Percentiles rank a stretch among this genome's conserved stretches.
Evolutionary conservation across 352 stramenopile species (phyloP).

Genomic region (Plasmopara viticola): DNA sequence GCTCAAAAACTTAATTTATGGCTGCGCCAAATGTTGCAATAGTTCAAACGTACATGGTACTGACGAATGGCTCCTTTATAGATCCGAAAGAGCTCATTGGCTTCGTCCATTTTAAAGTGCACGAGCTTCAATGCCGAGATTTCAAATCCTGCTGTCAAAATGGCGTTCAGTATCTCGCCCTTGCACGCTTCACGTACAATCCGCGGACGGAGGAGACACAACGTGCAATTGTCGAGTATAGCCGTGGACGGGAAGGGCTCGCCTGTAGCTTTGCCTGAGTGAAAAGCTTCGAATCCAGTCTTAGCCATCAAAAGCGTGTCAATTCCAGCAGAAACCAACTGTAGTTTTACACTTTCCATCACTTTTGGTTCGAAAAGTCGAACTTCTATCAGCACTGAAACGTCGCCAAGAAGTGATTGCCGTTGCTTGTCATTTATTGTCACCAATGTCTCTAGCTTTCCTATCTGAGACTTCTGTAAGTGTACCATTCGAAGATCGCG

Average conservation of each 20-base stretch:
- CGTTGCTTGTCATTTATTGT: constrained; percentile 11
- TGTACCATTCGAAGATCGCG: constrained; percentile 45
- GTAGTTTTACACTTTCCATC: constrained; percentile 7
- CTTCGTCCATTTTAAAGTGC: constrained; percentile 66
- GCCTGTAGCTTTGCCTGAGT: constrained; percentile 1
- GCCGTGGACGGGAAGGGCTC: constrained; percentile 36
- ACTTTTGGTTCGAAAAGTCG: constrained; percentile 20
- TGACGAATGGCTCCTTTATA: constrained; percentile 70
- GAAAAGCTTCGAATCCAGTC: constrained; percentile 18
- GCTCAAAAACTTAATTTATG: not conserved
- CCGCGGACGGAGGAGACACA: constrained; percentile 54
- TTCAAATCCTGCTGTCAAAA: constrained; percentile 79
- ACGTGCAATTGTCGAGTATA: constrained; percentile 55
- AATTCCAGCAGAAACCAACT: constrained; percentile 1
- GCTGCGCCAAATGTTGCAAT: not conserved
- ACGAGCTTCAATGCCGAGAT: constrained; percentile 86
- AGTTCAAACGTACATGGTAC: constrained; percentile 45
- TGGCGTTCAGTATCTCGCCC: constrained; percentile 75
- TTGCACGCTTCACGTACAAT: constrained; percentile 53
- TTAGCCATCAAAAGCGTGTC: constrained; percentile 24
- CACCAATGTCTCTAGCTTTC: constrained; percentile 11
- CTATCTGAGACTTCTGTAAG: constrained; percentile 33
- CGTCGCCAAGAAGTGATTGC: constrained; percentile 29
- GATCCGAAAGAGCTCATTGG: constrained; percentile 89
- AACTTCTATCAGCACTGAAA: constrained; percentile 48